phyloP scores from a whole-genome alignment of 805 yeast genomes.

The Huiozyma sinensis region DNA sequence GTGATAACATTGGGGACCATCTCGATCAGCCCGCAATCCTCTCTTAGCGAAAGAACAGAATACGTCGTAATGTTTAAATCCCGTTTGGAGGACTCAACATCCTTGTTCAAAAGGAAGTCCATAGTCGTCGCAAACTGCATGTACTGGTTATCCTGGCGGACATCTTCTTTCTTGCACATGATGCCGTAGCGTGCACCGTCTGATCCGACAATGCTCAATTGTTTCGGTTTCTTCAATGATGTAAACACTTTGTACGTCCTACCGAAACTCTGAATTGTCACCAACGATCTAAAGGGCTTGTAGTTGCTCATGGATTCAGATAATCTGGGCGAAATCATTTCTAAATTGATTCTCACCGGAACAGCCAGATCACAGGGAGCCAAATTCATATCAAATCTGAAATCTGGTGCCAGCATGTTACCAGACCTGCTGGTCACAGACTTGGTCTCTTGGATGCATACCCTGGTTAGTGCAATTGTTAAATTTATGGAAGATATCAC shows the following conservation, averaged over 20 bases:
- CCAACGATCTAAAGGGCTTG: constrained; percentile 37
- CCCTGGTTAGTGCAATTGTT: constrained; percentile 15
- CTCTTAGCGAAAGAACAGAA: constrained; percentile 81
- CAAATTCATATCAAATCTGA: constrained; percentile 32
- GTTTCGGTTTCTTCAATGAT: constrained; percentile 82
- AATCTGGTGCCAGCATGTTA: constrained; percentile 30
- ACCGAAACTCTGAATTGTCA: constrained; percentile 54
- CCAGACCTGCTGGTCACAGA: constrained; percentile 18
- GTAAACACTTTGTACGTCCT: constrained; percentile 58
- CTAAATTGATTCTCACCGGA: constrained; percentile 64
- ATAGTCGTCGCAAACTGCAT: constrained; percentile 83
- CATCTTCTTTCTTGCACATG: constrained; percentile 83
- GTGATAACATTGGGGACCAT: constrained; percentile 75
- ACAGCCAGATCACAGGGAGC: constrained; percentile 51
- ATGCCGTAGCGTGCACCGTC: constrained; percentile 67
- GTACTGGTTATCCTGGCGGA: constrained; percentile 87
- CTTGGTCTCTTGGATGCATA: constrained; percentile 21
- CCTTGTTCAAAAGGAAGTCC: constrained; percentile 56
- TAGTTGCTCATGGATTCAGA: constrained; percentile 32
- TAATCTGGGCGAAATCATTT: constrained; percentile 48
- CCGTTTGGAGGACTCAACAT: constrained; percentile 64
- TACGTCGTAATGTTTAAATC: constrained; percentile 65
- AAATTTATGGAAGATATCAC: constrained; percentile 16
- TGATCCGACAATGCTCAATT: constrained; percentile 63
- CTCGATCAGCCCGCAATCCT: constrained; percentile 82